Evolutionary conservation across 2,329 filamentous ascomycete species (phyloP).

Genomic region (Penicillium palitans): DNA sequence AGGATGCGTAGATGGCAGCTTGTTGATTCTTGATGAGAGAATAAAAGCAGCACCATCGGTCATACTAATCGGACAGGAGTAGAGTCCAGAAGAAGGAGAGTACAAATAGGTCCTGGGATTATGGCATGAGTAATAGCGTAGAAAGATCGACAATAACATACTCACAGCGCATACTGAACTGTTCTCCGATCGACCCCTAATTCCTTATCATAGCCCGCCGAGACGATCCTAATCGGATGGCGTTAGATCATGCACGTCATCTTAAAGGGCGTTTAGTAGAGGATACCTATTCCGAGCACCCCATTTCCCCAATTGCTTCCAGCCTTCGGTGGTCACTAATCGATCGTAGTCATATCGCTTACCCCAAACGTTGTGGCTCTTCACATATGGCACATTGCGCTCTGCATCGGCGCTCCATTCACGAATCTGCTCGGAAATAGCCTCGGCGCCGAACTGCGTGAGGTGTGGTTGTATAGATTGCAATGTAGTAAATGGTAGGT

Average conservation of each 20-base stretch:
- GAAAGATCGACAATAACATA: neutral
- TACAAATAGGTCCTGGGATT: conserved; percentile 54
- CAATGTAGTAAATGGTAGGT: conserved; percentile 56
- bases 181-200: neutral
- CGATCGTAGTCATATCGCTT: conserved; percentile 53
- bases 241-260: conserved; percentile 27
- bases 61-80: conserved; percentile 68
- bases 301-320: conserved; percentile 49
- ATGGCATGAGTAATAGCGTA: neutral
- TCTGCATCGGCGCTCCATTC: conserved; percentile 60
- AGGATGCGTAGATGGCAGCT: conserved; percentile 18
- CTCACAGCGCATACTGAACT: conserved; percentile 9
- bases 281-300: conserved; percentile 34
- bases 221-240: neutral
- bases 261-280: neutral
- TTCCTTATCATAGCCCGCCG: neutral
- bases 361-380: conserved; percentile 63
- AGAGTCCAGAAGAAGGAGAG: conserved; percentile 59
- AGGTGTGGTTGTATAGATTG: conserved; percentile 47
- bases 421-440: conserved; percentile 31
- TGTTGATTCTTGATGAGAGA: conserved; percentile 22
- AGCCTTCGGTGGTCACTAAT: conserved; percentile 66
- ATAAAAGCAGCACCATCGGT: conserved; percentile 43
- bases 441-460: conserved; percentile 32
- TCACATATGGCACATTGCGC: conserved; percentile 62